Conservation (phyloP, 306 rosid species). For the Inga laurina region DNA sequence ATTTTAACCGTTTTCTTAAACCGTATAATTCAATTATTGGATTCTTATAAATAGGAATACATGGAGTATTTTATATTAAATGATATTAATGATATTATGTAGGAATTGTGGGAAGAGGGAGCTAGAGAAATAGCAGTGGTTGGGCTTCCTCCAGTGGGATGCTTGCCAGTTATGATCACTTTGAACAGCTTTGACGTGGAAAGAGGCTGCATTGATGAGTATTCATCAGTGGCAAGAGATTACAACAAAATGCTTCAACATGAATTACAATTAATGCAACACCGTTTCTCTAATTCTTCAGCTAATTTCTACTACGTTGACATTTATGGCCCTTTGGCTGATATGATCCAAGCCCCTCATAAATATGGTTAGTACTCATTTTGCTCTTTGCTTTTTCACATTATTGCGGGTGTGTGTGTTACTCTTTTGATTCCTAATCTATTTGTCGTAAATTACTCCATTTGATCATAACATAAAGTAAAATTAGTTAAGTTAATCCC, state of each 20-base stretch:
- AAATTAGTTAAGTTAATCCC: too few relatives aligned
- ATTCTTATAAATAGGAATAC: too few relatives aligned
- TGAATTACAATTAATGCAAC: conserved; percentile 39
- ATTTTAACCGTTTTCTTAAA: too few relatives aligned
- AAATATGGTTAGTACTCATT: conserved; percentile 44
- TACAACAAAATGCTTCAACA: conserved; percentile 62
- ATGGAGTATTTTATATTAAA: not conserved
- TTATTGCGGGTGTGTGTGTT: too few relatives aligned
- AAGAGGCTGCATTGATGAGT: conserved; percentile 52
- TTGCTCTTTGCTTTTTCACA: not conserved
- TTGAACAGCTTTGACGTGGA: conserved; percentile 1
- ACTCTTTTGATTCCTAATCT: not conserved
- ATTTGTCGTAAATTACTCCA: not conserved
- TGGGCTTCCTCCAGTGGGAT: conserved; percentile 80
- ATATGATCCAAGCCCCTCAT: conserved; percentile 41
- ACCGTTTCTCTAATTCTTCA: conserved; percentile 13
- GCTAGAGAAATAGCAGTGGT: conserved; percentile 50
- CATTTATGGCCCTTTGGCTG: conserved; percentile 48
- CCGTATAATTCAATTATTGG: too few relatives aligned
- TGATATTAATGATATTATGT: not conserved
- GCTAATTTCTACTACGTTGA: conserved; percentile 53
- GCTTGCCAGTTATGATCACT: conserved; percentile 62
- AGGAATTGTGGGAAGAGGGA: conserved; percentile 71
- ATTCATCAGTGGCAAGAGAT: conserved; percentile 49
- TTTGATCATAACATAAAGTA: too few relatives aligned